A percentile compares a stretch with the other conserved stretches of the same genome.
These are phyloP conservation scores for Spongospora subterranea DNA, from an alignment of 208 protist species.

Conservation along the genomic window DNA sequence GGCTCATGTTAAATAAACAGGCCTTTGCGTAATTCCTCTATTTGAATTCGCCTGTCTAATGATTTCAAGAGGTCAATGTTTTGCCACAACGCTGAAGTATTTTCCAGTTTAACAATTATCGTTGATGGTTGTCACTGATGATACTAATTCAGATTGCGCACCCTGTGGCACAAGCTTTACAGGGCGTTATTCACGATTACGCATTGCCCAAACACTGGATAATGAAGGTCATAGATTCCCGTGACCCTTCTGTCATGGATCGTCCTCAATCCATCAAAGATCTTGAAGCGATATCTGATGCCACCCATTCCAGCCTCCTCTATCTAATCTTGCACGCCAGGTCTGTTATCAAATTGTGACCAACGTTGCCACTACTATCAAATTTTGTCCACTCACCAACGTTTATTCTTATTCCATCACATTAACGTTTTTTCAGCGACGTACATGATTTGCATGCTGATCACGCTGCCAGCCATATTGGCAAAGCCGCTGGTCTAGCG, in stretches of 20 bases:
- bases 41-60: too few species aligned
- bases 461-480: constrained; percentile 56
- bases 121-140: not conserved
- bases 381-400: not conserved
- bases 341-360: too few species aligned
- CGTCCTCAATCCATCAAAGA: not conserved
- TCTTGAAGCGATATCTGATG: not conserved
- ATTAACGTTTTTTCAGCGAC: not conserved
- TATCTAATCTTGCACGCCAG: constrained; percentile 45
- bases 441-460: constrained; percentile 21
- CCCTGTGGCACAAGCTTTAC: not conserved
- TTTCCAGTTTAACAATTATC: not conserved
- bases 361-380: too few species aligned
- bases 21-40: too few species aligned
- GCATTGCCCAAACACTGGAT: not conserved
- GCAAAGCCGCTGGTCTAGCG: constrained; percentile 6
- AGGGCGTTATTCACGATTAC: not conserved
- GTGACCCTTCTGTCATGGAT: not conserved
- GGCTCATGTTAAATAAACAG: too few species aligned
- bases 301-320: not conserved
- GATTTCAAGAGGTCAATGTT: too few species aligned
- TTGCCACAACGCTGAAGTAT: too few species aligned
- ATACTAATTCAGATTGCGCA: not conserved
- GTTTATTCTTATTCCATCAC: not conserved
- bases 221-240: not conserved